Evolutionary conservation across 208 protist species (phyloP).

Genomic region (Crithidia acanthocephali): DNA sequence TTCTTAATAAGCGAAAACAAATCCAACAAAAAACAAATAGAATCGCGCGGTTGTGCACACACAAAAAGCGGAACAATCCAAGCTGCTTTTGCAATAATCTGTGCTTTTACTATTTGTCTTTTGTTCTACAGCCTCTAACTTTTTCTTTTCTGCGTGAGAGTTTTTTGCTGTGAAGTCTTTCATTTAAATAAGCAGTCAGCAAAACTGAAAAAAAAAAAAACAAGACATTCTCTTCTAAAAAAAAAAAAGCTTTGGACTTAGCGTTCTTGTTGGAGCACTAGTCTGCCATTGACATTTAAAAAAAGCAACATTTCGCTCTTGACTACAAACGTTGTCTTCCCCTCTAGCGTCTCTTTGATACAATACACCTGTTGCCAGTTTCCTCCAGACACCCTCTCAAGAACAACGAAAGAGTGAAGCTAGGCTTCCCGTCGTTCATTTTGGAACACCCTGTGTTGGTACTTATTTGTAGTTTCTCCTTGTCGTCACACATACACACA

Average conservation of each 20-base stretch:
- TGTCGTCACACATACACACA: constrained; percentile 3
- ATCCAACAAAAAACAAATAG: no score
- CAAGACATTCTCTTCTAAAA: neutral
- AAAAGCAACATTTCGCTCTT: neutral
- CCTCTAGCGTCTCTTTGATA: constrained; percentile 9
- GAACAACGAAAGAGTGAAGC: neutral
- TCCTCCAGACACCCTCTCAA: neutral
- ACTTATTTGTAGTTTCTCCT: neutral
- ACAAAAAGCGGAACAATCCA: constrained; percentile 1
- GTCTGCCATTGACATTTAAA: neutral
- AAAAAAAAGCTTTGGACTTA: neutral
- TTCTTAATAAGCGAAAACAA: no score
- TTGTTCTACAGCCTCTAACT: neutral
- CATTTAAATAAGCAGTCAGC: no score
- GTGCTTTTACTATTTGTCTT: neutral
- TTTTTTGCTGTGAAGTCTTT: constrained; percentile 3
- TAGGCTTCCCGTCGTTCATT: neutral
- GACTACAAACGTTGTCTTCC: neutral
- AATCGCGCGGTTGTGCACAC: neutral
- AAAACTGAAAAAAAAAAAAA: no score
- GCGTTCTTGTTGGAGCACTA: neutral
- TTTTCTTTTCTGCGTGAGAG: no score
- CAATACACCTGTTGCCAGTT: neutral
- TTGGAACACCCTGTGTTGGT: neutral
- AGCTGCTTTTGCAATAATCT: neutral